A percentile compares a stretch with the other conserved stretches of the same genome.
Conservation (phyloP, 805 yeast genomes). For the Ogataea pilisensis region DNA sequence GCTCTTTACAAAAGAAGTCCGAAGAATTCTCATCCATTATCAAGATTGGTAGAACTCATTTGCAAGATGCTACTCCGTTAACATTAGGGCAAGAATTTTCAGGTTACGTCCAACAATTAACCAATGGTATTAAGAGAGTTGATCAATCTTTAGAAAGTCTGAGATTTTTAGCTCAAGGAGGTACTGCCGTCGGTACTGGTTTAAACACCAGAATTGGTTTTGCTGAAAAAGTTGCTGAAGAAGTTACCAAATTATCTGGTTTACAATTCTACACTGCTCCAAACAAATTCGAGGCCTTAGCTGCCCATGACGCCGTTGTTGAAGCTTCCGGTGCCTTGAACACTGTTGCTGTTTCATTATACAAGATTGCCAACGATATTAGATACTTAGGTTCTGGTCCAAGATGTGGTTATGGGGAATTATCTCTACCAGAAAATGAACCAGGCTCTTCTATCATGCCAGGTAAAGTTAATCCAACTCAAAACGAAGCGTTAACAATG, state of each 20-base stretch:
- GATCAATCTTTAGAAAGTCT: slow-evolving; percentile 73
- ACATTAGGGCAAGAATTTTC: slow-evolving; percentile 97
- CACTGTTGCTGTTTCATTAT: slow-evolving; percentile 89
- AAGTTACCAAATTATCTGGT: slow-evolving; percentile 84
- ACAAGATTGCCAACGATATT: slow-evolving; percentile 96
- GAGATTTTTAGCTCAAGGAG: slow-evolving; percentile 92
- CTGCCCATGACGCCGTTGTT: slow-evolving; percentile 97
- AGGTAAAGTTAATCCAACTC: slow-evolving; percentile 99
- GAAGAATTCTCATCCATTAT: slow-evolving; percentile 82
- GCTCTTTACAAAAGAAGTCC: slow-evolving; percentile 70
- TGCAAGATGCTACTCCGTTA: slow-evolving; percentile 96
- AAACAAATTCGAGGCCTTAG: slow-evolving; percentile 97
- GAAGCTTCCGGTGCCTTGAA: slow-evolving; percentile 97
- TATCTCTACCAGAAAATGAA: slow-evolving; percentile 93
- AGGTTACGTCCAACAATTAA: slow-evolving; percentile 91
- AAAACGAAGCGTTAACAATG: slow-evolving; percentile 98
- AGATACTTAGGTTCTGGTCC: slow-evolving; percentile 99
- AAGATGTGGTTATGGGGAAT: slow-evolving; percentile 98
- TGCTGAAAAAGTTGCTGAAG: slow-evolving; percentile 79
- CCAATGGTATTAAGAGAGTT: slow-evolving; percentile 86
- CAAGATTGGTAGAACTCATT: slow-evolving; percentile 96
- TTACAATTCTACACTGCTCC: slow-evolving; percentile 91
- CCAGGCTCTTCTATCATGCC: slow-evolving; percentile 99
- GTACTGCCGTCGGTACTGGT: slow-evolving; percentile 99
- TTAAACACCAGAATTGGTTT: slow-evolving; percentile 91